Evolutionary conservation across 768 basidiomycete genomes (phyloP).

Genomic region (Russula earlei): DNA sequence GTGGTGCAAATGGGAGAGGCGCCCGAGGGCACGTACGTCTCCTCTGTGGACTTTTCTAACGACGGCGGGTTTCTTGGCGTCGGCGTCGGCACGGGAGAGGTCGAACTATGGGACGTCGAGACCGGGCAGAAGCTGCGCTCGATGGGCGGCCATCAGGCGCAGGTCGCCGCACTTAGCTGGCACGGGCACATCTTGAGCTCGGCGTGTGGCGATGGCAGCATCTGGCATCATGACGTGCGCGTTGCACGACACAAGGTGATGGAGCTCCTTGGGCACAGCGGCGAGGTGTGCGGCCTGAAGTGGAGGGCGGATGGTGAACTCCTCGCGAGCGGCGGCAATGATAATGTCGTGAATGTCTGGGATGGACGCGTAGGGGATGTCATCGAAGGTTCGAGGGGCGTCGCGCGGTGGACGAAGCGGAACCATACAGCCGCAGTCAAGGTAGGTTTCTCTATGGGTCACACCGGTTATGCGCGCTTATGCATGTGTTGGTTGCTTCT

Average conservation of each 20-base stretch:
- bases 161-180: conserved; percentile 85
- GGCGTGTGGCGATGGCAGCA: conserved; percentile 89
- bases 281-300: conserved; percentile 88
- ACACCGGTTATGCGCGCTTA: neutral
- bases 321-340: conserved; percentile 95
- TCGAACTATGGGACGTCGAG: conserved; percentile 94
- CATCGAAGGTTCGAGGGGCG: conserved; percentile 40
- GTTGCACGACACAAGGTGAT: conserved; percentile 60
- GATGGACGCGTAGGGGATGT: conserved; percentile 51
- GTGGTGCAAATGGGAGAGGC: conserved; percentile 74
- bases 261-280: conserved; percentile 85
- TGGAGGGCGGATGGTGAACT: conserved; percentile 70
- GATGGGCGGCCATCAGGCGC: conserved; percentile 82
- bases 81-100: conserved; percentile 71
- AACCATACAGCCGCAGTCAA: conserved; percentile 88
- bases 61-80: conserved; percentile 77
- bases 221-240: conserved; percentile 94
- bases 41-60: conserved; percentile 68
- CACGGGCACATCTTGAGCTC: conserved; percentile 75
- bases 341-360: conserved; percentile 98
- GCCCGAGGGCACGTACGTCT: conserved; percentile 65
- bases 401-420: conserved; percentile 82
- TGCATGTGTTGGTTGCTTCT: neutral
- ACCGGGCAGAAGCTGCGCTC: conserved; percentile 69
- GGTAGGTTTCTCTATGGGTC: conserved; percentile 26